Evolutionary conservation across 1,139 yeast genomes (phyloP).

Genomic region (Protomyces inundatus): DNA sequence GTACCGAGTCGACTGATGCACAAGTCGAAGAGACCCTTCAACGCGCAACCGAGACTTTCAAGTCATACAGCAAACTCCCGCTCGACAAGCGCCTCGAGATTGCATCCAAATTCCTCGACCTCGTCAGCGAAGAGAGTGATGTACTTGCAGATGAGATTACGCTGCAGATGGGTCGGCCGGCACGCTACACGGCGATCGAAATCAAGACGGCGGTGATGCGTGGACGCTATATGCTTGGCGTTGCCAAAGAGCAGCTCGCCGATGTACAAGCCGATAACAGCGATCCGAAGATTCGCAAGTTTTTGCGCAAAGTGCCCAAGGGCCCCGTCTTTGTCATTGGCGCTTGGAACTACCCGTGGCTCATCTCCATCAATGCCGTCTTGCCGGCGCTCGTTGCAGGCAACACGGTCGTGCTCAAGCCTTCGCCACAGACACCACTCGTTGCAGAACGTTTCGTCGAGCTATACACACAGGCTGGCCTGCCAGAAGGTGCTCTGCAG

Average conservation of each 20-base stretch:
- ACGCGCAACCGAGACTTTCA: slow-evolving; percentile 36
- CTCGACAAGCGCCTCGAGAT: slow-evolving; percentile 37
- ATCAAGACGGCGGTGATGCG: slow-evolving; percentile 39
- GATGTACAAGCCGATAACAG: slow-evolving; percentile 36
- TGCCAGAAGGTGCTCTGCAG: slow-evolving; percentile 77
- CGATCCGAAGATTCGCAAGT: slow-evolving; percentile 39
- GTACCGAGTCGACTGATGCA: slow-evolving; percentile 34
- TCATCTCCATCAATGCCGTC: slow-evolving; percentile 74
- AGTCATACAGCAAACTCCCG: slow-evolving; percentile 35
- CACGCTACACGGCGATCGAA: slow-evolving; percentile 39
- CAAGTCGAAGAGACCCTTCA: slow-evolving; percentile 35
- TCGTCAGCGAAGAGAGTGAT: slow-evolving; percentile 35
- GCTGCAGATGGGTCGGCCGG: slow-evolving; percentile 42
- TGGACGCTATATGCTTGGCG: slow-evolving; percentile 36
- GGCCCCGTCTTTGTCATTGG: slow-evolving; percentile 74
- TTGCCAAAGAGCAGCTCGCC: slow-evolving; percentile 39
- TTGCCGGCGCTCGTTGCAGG: slow-evolving; percentile 82
- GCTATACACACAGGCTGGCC: slow-evolving; percentile 63
- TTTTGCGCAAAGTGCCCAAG: slow-evolving; percentile 57
- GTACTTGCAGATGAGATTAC: slow-evolving; percentile 38
- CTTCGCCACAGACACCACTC: slow-evolving; percentile 78
- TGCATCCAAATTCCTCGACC: slow-evolving; percentile 36
- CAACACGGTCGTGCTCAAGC: slow-evolving; percentile 71
- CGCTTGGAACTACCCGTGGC: slow-evolving; percentile 72
- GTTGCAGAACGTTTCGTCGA: slow-evolving; percentile 64